A percentile compares a stretch with the other conserved stretches of the same genome.
Conservation (phyloP, 2,329 filamentous ascomycete species). For the Fusarium bulbicola region DNA sequence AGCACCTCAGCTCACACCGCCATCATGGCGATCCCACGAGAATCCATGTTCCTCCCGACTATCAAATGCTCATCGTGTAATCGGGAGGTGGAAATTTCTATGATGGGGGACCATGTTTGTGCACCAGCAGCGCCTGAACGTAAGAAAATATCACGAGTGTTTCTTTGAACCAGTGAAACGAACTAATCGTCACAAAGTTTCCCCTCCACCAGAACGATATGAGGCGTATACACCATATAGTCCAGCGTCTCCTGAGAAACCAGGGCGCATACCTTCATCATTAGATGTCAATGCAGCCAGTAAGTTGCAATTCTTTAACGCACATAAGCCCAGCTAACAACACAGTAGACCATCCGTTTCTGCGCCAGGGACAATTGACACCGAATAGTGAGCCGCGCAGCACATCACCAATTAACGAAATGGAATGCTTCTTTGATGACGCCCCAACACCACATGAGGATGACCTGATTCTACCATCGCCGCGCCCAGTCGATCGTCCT, state of each 20-base stretch:
- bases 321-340: slow-evolving; percentile 40
- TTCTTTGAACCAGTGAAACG: slow-evolving; percentile 5
- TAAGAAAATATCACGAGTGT: slow-evolving; percentile 40
- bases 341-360: slow-evolving; percentile 61
- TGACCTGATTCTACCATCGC: slow-evolving; percentile 49
- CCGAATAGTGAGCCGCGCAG: slow-evolving; percentile 70
- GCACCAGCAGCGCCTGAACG: slow-evolving; percentile 59
- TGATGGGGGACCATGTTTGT: slow-evolving; percentile 88
- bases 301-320: slow-evolving; percentile 46
- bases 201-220: slow-evolving; percentile 49
- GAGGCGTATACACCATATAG: slow-evolving; percentile 43
- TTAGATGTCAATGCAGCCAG: slow-evolving; percentile 64
- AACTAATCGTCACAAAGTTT: slow-evolving; percentile 42
- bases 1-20: slow-evolving; percentile 11
- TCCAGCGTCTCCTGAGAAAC: slow-evolving; percentile 45
- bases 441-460: slow-evolving; percentile 57
- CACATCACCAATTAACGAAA: slow-evolving; percentile 64
- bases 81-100: slow-evolving; percentile 80
- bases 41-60: slow-evolving; percentile 78
- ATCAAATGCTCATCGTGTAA: slow-evolving; percentile 90
- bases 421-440: slow-evolving; percentile 55
- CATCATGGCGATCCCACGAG: slow-evolving; percentile 63
- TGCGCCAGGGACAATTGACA: slow-evolving; percentile 67
- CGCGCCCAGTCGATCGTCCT: slow-evolving; percentile 52
- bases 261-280: slow-evolving; percentile 54